Conservation (phyloP, 73 alveolate genomes). For the Diophrys sp. region DNA sequence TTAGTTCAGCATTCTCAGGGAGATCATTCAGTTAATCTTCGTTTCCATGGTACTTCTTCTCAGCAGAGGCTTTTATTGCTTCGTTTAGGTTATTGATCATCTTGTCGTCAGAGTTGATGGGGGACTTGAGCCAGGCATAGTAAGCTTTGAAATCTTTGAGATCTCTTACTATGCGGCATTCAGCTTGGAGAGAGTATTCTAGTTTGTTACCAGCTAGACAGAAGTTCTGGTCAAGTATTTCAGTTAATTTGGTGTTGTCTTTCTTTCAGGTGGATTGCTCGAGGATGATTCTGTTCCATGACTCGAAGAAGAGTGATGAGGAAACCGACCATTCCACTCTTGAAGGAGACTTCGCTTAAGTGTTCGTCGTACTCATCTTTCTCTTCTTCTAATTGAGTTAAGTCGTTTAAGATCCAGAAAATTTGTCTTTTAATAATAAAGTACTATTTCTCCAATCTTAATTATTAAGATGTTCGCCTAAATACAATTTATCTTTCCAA, state of each 20-base stretch:
- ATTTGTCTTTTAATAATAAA: constrained; percentile 95
- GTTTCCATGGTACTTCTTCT: constrained; percentile 91
- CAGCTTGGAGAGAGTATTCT: constrained; percentile 73
- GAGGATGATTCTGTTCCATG: constrained; percentile 57
- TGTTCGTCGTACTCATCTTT: constrained; percentile 73
- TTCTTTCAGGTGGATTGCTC: constrained; percentile 39
- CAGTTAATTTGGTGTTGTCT: constrained; percentile 16
- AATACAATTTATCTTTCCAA: constrained; percentile 62
- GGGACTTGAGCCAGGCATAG: constrained; percentile 69
- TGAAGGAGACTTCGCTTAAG: constrained; percentile 83
- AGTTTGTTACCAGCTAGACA: constrained; percentile 69
- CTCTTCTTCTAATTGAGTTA: constrained; percentile 82
- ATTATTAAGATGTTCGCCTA: too few species aligned
- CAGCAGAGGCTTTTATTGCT: constrained; percentile 80
- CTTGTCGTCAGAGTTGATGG: constrained; percentile 67
- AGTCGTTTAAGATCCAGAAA: constrained; percentile 90
- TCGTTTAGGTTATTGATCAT: constrained; percentile 73
- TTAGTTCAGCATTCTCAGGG: constrained; percentile 72
- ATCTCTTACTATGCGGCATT: constrained; percentile 65
- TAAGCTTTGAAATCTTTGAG: constrained; percentile 67
- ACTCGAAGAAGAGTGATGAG: constrained; percentile 78
- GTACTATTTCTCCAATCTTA: too few species aligned
- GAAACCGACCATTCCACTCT: constrained; percentile 81
- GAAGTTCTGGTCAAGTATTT: constrained; percentile 60
- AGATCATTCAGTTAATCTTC: constrained; percentile 78